Base-by-base conservation (phyloP, 2,329 filamentous ascomycete species). In the Nothopassalora personata region DNA sequence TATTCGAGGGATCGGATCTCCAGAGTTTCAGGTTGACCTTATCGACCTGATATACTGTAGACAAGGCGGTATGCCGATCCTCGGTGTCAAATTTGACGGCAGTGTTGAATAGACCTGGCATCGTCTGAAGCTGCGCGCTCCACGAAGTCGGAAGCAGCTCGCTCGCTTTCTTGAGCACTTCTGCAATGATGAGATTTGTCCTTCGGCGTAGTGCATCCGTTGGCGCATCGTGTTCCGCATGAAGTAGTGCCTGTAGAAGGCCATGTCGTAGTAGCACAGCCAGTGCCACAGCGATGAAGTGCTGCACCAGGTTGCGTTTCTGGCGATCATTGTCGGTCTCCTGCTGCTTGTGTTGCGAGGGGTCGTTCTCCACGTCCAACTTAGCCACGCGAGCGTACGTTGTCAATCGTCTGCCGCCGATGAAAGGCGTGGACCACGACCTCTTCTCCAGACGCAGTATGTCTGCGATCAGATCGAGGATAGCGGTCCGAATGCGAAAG, bases 11-110 rank as follows among this genome's bases (percentile, higher is more conserved):
- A 19, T 62, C 83, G 51, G 90, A 95, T 58, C 91, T 84, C 71
- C 95, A 95, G 13, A 99, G 77, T 0, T 92, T 97, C 63, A 91
- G 86, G 73, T 93, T 99, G 65, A 99, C 91, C 71, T 93, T 97
- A 76, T 96, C 96, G 56, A 99, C 96, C 72, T 97, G 94, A 70
- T 97, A 99, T 11, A 99, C 90, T 18, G 95, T 95, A 7, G 91
- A 87, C 7, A 91, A 92, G 6, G 93, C 91, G 58, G 89, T 81
- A 66, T 92, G 92, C 56, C 90, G 86, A 27, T 86, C 82, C 31
- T 92, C 85, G 19, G 85, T 80, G 23, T 84, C 79, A 67, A 92
- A 90, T 34, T 86, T 82, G 1, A 89, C 82, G 4, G 92, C 91
- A 0, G 87, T 85, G 6, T 87, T 81, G 68, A 99, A 88, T 1